Evolutionary conservation across 495 filamentous ascomycete genomes (phyloP), one percentile per base, ranked within the genome.

Genomic region (Hypoxylon intermedium): DNA sequence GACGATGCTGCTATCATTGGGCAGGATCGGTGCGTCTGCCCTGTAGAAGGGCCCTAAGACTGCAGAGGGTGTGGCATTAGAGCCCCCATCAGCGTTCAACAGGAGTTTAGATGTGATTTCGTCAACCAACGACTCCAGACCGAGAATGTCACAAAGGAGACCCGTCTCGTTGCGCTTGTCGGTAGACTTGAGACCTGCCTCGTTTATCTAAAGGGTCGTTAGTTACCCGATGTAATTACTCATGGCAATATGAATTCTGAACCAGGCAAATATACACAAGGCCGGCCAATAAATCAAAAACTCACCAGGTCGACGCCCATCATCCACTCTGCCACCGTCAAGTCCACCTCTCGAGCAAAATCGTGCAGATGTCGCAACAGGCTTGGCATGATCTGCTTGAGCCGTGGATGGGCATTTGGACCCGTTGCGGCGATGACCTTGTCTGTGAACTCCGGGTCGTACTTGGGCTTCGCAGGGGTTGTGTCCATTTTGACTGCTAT

Each of bases 41-140:
- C 89, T 84, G 80, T 87, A 93, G 79, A 92, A 92, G 3, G 89
- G 89, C 5, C 89, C 89, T 0, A 92, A 81, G 51, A 92, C 86
- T 36, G 89, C 82, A 3, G 89, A 89, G 13, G 87, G 82, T 9
- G 89, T 93, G 37, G 79, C 82, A 9, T 50, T 53, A 50, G 81
- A 77, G 20, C 73, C 67, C 37, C 81, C 55, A 13, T 53, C 62
- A 5, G 69, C 63, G 40, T 16, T 9, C 1, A 40, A 26, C 42
- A 79, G 60, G 50, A 85, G 75, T 48, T 82, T 89, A 67, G 85
- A 87, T 31, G 87, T 91, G 65, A 93, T 91, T 67, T 91, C 87
- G 70, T 92, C 89, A 37, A 89, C 86, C 9, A 93, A 67, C 75
- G 86, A 83, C 72, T 91, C 89, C 11, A 92, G 74, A 21, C 89